A percentile compares a stretch with the other conserved stretches of the same genome.
Evolutionary conservation across 495 filamentous ascomycete species (phyloP).

Genomic region (Aspergillus campestris): DNA sequence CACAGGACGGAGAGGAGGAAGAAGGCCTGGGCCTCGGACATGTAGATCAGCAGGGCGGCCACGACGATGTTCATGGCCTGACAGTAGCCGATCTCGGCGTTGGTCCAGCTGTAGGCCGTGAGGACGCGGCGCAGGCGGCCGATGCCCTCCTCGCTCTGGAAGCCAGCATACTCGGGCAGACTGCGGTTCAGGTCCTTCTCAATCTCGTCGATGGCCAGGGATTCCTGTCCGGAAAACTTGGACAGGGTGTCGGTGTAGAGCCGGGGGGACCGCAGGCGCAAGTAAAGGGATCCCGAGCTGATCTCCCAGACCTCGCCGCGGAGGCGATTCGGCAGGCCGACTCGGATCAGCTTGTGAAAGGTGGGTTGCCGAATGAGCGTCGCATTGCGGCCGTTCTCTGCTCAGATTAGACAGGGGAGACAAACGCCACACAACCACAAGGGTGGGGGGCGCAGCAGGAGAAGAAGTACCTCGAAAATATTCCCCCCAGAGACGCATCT

Average conservation of each 20-base stretch:
- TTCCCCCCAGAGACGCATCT: slow-evolving; percentile 96
- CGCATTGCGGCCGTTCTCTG: slow-evolving; percentile 88
- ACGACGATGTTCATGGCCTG: slow-evolving; percentile 99
- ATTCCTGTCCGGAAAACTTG: slow-evolving; percentile 74
- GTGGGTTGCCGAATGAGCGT: slow-evolving; percentile 91
- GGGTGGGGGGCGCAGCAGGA: neutral
- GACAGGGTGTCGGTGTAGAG: slow-evolving; percentile 74
- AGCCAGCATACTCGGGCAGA: slow-evolving; percentile 92
- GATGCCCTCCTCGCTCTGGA: slow-evolving; percentile 94
- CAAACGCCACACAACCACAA: slow-evolving; percentile 4
- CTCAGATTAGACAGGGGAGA: neutral
- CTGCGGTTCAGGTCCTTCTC: slow-evolving; percentile 96
- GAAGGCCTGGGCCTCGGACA: slow-evolving; percentile 94
- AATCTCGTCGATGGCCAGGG: slow-evolving; percentile 94
- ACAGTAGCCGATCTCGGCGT: slow-evolving; percentile 92
- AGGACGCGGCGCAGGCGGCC: slow-evolving; percentile 80
- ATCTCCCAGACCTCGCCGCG: slow-evolving; percentile 95
- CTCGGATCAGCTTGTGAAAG: slow-evolving; percentile 93
- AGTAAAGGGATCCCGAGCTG: slow-evolving; percentile 79
- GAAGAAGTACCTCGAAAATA: slow-evolving; percentile 61
- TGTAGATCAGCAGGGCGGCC: slow-evolving; percentile 91
- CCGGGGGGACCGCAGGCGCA: slow-evolving; percentile 76
- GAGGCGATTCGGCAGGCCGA: slow-evolving; percentile 87
- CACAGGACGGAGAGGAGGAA: slow-evolving; percentile 88
- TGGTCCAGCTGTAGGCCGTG: slow-evolving; percentile 93